Evolutionary conservation across 805 yeast species (phyloP).

Genomic region (Cyberlindnera samutprakarnensis): DNA sequence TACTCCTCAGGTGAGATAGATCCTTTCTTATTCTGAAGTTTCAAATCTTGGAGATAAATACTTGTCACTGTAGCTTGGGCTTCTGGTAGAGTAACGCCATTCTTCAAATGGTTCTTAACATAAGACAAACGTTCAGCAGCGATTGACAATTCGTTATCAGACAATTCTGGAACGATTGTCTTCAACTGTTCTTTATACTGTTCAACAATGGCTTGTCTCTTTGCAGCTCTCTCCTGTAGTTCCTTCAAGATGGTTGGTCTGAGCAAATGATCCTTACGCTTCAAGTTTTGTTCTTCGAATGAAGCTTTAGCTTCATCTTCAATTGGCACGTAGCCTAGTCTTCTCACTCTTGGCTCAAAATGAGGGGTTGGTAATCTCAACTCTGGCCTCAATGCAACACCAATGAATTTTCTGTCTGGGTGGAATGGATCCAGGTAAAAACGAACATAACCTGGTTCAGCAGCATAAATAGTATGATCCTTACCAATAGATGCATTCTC

Average conservation of each 20-base stretch:
- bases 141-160: slow-evolving; percentile 24
- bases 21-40: slow-evolving; percentile 14
- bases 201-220: slow-evolving; percentile 26
- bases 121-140: slow-evolving; percentile 48
- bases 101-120: slow-evolving; percentile 46
- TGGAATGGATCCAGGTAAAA: slow-evolving; percentile 95
- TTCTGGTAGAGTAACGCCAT: slow-evolving; percentile 50
- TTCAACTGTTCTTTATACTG: slow-evolving; percentile 27
- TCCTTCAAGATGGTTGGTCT: slow-evolving; percentile 42
- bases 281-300: slow-evolving; percentile 52
- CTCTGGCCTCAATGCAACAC: slow-evolving; percentile 67
- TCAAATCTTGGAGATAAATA: slow-evolving; percentile 37
- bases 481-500: slow-evolving; percentile 85
- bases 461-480: slow-evolving; percentile 88
- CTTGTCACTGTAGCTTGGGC: slow-evolving; percentile 54
- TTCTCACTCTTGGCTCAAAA: slow-evolving; percentile 79
- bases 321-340: slow-evolving; percentile 67
- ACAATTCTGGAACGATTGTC: slow-evolving; percentile 17
- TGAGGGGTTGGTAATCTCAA: slow-evolving; percentile 78
- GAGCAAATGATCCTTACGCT: slow-evolving; percentile 58
- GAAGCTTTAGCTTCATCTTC: slow-evolving; percentile 41
- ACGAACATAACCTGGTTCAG: slow-evolving; percentile 89
- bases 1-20: slow-evolving; percentile 26
- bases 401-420: slow-evolving; percentile 84
- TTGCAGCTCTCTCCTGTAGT: slow-evolving; percentile 32